Evolutionary conservation across 2,329 filamentous ascomycete species (phyloP), one percentile per base, ranked within the genome.

Genomic region (Colletotrichum gigasporum): DNA sequence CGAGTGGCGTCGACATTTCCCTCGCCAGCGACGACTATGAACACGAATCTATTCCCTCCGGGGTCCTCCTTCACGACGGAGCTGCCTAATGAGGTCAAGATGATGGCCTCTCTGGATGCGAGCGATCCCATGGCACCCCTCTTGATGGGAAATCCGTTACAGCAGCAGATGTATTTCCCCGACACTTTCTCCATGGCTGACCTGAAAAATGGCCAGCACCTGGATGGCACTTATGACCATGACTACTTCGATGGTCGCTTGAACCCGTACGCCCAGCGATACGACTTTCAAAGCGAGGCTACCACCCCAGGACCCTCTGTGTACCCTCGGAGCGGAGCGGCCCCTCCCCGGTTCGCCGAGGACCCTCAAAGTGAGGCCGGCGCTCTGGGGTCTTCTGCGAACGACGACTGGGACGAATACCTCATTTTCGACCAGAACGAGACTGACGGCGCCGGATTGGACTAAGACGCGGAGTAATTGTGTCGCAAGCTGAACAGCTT

Each of bases 31-130:
- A 56, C 41, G 65, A 69, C 18, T 60, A 69, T 45, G 57, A 67
- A 75, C 22, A 42, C 71, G 2, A 64, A 60, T 1, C 68, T 72
- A 51, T 73, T 70, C 35, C 59, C 72, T 1, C 67, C 68, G 2
- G 65, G 67, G 1, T 81, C 80, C 1, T 71, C 71, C 1, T 83
- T 83, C 53, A 82, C 80, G 0, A 69, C 79, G 0, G 77, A 82
- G 63, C 68, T 83, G 6, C 75, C 81, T 0, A 67, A 76, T 2
- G 80, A 83, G 50, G 75, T 78, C 2, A 81, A 77, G 68, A 78
- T 80, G 78, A 71, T 83, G 67, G 69, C 73, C 2, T 74, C 74
- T 6, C 54, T 76, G 11, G 74, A 75, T 28, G 71, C 76, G 67
- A 71, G 51, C 26, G 70, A 73, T 5, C 71, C 71, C 1, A 65